Evolutionary conservation across 495 filamentous ascomycete genomes (phyloP), one percentile per base, ranked within the genome.

Genomic region (Trichoderma asperelloides): DNA sequence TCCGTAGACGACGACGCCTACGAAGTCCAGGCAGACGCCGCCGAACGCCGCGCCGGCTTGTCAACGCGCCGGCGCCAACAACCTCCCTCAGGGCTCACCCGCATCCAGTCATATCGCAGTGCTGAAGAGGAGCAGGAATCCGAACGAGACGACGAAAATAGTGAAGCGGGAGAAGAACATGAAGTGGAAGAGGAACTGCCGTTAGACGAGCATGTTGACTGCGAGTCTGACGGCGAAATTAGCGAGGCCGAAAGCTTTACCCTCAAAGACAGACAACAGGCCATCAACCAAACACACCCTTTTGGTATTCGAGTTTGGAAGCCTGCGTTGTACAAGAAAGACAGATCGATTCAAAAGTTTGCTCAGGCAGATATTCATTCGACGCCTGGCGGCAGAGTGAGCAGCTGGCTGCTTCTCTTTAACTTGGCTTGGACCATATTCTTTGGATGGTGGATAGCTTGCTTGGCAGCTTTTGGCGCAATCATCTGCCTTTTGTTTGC

Each of bases 231-330:
- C n/a, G 81, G 77, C 49, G 83, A 84, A 57, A 68, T 87, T 33
- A 93, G 90, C 72, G 91, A 92, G 69, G 88, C 90, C 8, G 93
- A 91, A 74, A 95, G 91, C 76, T 91, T 90, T 75, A 91, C 88
- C 45, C 79, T 91, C 66, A 96, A 96, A 78, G 95, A 98, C 74
- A 88, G 94, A 45, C 95, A 99, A 78, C 89, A 96, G 76, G 95
- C 95, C 64, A 99, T 99, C 78, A 99, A 99, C 78, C 89, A 96
- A 76, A 99, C 95, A 0, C 95, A 99, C 80, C 95, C 95, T 0
- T 99, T 99, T 71, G 95, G 95, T 76, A 98, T 99, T 73, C 89
- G 95, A 68, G 90, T 99, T 40, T 99, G 95, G 95, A 99, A 99
- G 76, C 95, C 95, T 23, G 95, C 95, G 0, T 74, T 99, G 47